Conservation (phyloP, 208 protist species). For the Angomonas deanei region DNA sequence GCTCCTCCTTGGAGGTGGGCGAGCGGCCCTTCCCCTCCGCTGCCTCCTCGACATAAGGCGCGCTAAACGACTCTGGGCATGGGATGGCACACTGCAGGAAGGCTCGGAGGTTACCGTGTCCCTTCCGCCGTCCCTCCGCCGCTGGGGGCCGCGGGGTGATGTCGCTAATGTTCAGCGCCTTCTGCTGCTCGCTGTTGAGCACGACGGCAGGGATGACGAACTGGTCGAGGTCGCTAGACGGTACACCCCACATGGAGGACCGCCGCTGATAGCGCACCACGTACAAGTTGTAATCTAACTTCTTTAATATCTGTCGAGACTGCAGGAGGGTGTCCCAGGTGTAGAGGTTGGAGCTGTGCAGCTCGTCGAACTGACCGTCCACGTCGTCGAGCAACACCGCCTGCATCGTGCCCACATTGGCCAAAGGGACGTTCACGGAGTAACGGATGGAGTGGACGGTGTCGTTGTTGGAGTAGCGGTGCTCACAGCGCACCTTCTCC, state of each 20-base stretch:
- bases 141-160: background rate
- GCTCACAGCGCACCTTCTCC: constrained; percentile 16
- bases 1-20: background rate
- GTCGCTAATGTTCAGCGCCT: constrained; percentile 23
- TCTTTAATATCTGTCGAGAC: constrained; percentile 19
- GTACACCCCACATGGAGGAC: constrained; percentile 16
- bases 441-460: constrained; percentile 12
- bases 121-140: background rate
- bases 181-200: constrained; percentile 36
- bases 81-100: constrained; percentile 32
- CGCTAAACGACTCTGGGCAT: constrained; percentile 15
- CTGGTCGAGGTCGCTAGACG: constrained; percentile 20
- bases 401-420: constrained; percentile 40
- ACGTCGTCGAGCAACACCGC: constrained; percentile 37
- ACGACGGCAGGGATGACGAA: constrained; percentile 28
- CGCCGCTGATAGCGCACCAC: constrained; percentile 27
- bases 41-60: constrained; percentile 4
- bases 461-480: constrained; percentile 4
- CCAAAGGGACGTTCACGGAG: constrained; percentile 31
- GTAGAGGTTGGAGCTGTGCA: constrained; percentile 21
- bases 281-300: constrained; percentile 24
- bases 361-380: constrained; percentile 11
- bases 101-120: background rate
- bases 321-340: constrained; percentile 16
- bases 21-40: constrained; percentile 1